A percentile compares a stretch with the other conserved stretches of the same genome.
These are phyloP conservation scores for Pseudogymnoascus verrucosus DNA, from an alignment of 2,329 filamentous ascomycete species.

Conservation along the genomic window DNA sequence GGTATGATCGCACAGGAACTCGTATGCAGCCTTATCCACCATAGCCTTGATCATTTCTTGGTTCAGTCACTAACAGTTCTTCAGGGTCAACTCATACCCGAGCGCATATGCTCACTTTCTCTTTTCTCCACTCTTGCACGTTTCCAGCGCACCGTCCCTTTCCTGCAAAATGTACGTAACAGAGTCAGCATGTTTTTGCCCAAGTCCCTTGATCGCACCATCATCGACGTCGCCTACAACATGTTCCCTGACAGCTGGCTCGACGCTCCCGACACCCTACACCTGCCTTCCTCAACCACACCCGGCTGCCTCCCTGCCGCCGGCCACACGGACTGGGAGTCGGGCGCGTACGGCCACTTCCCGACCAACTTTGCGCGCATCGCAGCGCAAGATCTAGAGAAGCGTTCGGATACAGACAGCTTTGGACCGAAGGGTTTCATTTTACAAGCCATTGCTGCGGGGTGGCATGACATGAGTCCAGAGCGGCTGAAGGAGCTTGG, in stretches of 20 bases:
- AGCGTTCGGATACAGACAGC: constrained; percentile 50
- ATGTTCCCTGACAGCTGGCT: constrained; percentile 63
- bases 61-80: background rate
- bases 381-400: constrained; percentile 68
- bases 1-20: constrained; percentile 91
- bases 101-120: constrained; percentile 46
- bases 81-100: constrained; percentile 41
- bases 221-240: constrained; percentile 55
- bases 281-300: constrained; percentile 39
- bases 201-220: constrained; percentile 58
- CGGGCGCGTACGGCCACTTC: constrained; percentile 45
- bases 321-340: constrained; percentile 13
- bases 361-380: constrained; percentile 74
- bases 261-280: constrained; percentile 47
- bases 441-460: constrained; percentile 69
- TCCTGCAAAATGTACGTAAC: constrained; percentile 55
- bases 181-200: constrained; percentile 55
- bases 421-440: constrained; percentile 65
- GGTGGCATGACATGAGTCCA: constrained; percentile 68
- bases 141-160: constrained; percentile 54
- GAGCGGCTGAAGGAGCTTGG: constrained; percentile 59
- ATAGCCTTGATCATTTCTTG: background rate
- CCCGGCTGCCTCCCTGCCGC: constrained; percentile 29
- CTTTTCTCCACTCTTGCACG: constrained; percentile 54
- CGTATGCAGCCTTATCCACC: constrained; percentile 29